Percentiles rank a stretch among this genome's conserved stretches.
Evolutionary conservation across 2,329 filamentous ascomycete genomes (phyloP).

Genomic region (Paraphaeosphaeria minitans): DNA sequence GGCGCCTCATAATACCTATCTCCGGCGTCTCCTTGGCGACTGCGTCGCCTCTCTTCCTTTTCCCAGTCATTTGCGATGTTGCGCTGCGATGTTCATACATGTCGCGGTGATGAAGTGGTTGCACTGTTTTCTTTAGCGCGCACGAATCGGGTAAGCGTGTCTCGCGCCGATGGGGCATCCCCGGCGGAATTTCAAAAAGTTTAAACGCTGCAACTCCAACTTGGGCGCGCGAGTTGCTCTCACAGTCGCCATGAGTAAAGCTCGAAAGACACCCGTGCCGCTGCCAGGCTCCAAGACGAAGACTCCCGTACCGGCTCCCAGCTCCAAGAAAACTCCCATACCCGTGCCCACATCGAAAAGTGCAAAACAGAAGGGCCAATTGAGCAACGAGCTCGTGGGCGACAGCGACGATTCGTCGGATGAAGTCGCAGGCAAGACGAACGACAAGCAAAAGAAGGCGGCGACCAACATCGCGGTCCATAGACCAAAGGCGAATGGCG

Average conservation of each 20-base stretch:
- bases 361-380: slow-evolving; percentile 17
- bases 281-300: slow-evolving; percentile 38
- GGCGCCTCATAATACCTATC: slow-evolving; percentile 16
- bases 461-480: slow-evolving; percentile 39
- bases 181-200: slow-evolving; percentile 31
- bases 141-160: slow-evolving; percentile 20
- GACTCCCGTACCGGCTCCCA: slow-evolving; percentile 24
- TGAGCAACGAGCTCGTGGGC: slow-evolving; percentile 45
- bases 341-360: background rate
- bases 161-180: background rate
- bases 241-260: slow-evolving; percentile 38
- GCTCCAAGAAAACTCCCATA: slow-evolving; percentile 1
- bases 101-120: slow-evolving; percentile 9
- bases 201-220: slow-evolving; percentile 20
- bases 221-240: slow-evolving; percentile 13
- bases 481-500: slow-evolving; percentile 30
- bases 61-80: slow-evolving; percentile 34
- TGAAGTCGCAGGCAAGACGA: slow-evolving; percentile 24
- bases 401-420: slow-evolving; percentile 40
- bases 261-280: slow-evolving; percentile 37
- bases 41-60: slow-evolving; percentile 33
- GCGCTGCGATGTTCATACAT: slow-evolving; percentile 7
- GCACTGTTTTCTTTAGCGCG: slow-evolving; percentile 24
- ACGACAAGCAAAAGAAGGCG: slow-evolving; percentile 24
- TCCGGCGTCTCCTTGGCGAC: background rate